phyloP scores from a whole-genome alignment of 495 filamentous ascomycete genomes.

The Aspergillus egyptiacus region DNA sequence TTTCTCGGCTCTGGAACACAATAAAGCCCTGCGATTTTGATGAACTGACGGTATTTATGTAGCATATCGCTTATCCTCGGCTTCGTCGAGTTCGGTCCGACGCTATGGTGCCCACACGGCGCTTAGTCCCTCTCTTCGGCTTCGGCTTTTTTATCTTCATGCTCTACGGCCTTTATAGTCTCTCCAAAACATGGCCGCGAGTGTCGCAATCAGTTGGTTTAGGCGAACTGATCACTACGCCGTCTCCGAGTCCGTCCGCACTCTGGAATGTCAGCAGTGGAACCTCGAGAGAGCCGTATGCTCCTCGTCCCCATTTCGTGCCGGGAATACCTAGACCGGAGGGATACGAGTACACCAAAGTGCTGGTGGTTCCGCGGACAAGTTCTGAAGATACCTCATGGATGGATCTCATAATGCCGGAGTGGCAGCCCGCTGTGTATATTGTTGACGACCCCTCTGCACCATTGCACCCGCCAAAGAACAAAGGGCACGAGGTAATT shows the following conservation, averaged over 20 bases:
- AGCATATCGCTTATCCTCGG: not conserved
- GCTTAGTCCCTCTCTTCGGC: conserved; percentile 32
- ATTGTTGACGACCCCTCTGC: conserved; percentile 57
- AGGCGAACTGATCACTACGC: conserved; percentile 24
- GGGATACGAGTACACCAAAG: conserved; percentile 41
- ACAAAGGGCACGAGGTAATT: conserved; percentile 76
- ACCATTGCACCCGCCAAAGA: conserved; percentile 57
- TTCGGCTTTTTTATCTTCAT: conserved; percentile 31
- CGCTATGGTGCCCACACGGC: conserved; percentile 38
- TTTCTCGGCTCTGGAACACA: no score
- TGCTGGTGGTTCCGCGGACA: conserved; percentile 53
- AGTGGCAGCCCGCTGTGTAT: conserved; percentile 57
- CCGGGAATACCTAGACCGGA: conserved; percentile 39
- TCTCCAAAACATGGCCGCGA: conserved; percentile 31
- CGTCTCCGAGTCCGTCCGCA: conserved; percentile 11
- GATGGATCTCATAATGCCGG: conserved; percentile 51
- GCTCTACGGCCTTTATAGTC: conserved; percentile 26
- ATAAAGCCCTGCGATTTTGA: not conserved
- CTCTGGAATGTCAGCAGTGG: conserved; percentile 26
- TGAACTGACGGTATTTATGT: not conserved
- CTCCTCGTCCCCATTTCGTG: conserved; percentile 31
- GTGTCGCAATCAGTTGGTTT: conserved; percentile 36
- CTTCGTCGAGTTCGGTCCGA: not conserved
- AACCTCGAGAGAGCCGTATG: conserved; percentile 20
- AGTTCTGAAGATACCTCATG: conserved; percentile 54